A percentile compares a stretch with the other conserved stretches of the same genome.
Conservation (phyloP, 805 yeast species). For the Clavispora santaluciae region DNA sequence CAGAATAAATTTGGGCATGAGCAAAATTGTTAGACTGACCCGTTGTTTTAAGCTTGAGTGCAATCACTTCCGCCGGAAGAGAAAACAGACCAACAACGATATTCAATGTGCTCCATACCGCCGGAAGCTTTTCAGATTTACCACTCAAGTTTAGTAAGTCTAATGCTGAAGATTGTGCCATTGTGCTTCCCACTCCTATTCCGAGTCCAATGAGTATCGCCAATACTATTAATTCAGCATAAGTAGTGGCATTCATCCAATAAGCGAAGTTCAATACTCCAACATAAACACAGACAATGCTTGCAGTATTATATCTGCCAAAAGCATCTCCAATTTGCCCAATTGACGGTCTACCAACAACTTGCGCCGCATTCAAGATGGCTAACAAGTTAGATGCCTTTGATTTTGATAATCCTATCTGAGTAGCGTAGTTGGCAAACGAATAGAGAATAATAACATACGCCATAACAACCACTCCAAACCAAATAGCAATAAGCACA, state of each 20-base stretch:
- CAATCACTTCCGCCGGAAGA: constrained; percentile 51
- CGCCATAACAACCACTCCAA: constrained; percentile 32
- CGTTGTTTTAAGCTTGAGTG: constrained; percentile 25
- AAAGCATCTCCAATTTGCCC: constrained; percentile 42
- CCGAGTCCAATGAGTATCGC: constrained; percentile 25
- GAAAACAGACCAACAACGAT: constrained; percentile 27
- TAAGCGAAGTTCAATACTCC: constrained; percentile 28
- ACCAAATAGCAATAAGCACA: constrained; percentile 28
- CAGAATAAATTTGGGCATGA: constrained; percentile 59
- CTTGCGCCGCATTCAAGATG: constrained; percentile 37
- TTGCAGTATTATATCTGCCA: constrained; percentile 42
- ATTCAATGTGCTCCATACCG: constrained; percentile 38
- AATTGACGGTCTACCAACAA: constrained; percentile 47
- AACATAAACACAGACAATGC: constrained; percentile 17
- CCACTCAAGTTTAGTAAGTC: constrained; percentile 10
- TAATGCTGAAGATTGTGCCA: constrained; percentile 16
- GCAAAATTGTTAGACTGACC: constrained; percentile 26
- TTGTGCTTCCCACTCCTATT: constrained; percentile 26
- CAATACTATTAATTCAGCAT: constrained; percentile 27
- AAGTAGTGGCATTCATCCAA: constrained; percentile 35
- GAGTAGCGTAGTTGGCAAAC: constrained; percentile 34
- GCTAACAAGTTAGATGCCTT: constrained; percentile 33
- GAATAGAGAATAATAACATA: constrained; percentile 33
- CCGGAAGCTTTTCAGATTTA: constrained; percentile 21
- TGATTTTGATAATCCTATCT: constrained; percentile 37